phyloP scores from a whole-genome alignment of 768 basidiomycete genomes.

The Mycena filopes region DNA sequence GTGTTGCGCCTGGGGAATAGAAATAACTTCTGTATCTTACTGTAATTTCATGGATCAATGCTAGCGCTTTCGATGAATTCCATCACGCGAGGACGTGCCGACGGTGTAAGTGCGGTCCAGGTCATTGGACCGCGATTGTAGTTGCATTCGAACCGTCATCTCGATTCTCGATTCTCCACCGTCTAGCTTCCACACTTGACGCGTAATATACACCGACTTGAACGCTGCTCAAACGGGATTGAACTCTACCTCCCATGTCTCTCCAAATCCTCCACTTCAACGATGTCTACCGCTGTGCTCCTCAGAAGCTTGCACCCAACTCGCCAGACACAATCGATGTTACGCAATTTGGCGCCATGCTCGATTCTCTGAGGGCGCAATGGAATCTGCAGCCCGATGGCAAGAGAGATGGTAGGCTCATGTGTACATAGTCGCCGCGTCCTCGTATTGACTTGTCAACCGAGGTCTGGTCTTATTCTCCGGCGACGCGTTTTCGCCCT shows the following conservation, averaged over 20 bases:
- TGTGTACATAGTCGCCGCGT: neutral
- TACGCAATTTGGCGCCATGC: slow-evolving; percentile 82
- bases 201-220: too few species aligned
- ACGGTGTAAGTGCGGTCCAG: too few species aligned
- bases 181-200: too few species aligned
- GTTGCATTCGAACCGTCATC: too few species aligned
- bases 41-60: too few species aligned
- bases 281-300: slow-evolving; percentile 84
- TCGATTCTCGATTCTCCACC: too few species aligned
- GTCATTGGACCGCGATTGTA: too few species aligned
- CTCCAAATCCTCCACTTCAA: slow-evolving; percentile 73
- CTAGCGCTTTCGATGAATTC: too few species aligned
- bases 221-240: too few species aligned
- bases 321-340: slow-evolving; percentile 81
- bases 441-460: neutral
- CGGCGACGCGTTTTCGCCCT: slow-evolving; percentile 90
- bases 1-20: slow-evolving; percentile 73
- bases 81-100: too few species aligned
- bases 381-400: slow-evolving; percentile 53
- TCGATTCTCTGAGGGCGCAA: slow-evolving; percentile 67
- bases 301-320: slow-evolving; percentile 70
- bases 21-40: slow-evolving; percentile 81
- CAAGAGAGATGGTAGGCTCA: slow-evolving; percentile 54
- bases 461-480: slow-evolving; percentile 84
- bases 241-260: slow-evolving; percentile 36